Conservation (phyloP, 2,329 filamentous ascomycete species). For the Sporothrix mexicana region DNA sequence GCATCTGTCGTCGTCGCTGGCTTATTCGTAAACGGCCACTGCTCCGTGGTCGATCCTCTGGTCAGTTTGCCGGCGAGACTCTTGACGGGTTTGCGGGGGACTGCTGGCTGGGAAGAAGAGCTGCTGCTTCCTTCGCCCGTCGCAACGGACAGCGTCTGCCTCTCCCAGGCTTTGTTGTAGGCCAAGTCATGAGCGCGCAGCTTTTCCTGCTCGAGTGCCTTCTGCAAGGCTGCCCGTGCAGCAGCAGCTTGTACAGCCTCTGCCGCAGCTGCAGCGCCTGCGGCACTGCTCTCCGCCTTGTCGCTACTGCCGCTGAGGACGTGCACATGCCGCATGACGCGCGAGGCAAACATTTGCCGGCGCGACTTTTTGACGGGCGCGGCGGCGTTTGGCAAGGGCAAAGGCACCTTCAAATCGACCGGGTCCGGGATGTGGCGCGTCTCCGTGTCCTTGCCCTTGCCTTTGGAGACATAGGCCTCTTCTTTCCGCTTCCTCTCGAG, state of each 20-base stretch:
- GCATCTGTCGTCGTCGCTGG: neutral
- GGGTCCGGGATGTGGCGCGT: neutral
- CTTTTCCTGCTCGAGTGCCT: constrained; percentile 8
- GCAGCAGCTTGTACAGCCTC: constrained; percentile 24
- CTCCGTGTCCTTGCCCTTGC: constrained; percentile 22
- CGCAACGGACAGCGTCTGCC: neutral
- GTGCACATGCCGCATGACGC: constrained; percentile 47
- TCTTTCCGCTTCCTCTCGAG: constrained; percentile 22
- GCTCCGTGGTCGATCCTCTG: too few species aligned
- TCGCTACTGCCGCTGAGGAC: constrained; percentile 31
- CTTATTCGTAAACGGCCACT: too few species aligned
- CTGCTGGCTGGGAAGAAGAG: neutral
- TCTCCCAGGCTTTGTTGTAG: neutral
- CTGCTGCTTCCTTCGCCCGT: neutral
- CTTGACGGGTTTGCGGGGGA: neutral
- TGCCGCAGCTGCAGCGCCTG: constrained; percentile 36
- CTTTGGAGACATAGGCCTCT: constrained; percentile 4
- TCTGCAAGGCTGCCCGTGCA: constrained; percentile 30
- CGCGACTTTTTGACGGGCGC: constrained; percentile 42
- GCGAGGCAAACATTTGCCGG: constrained; percentile 44
- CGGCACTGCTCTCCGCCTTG: constrained; percentile 48
- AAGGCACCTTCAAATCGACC: neutral
- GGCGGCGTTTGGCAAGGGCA: neutral
- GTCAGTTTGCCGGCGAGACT: neutral
- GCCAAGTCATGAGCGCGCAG: neutral